A percentile compares a stretch with the other conserved stretches of the same genome.
Conservation (phyloP, 202 grass and related monocot species). For the Bolboschoenoplectus hybrid region DNA sequence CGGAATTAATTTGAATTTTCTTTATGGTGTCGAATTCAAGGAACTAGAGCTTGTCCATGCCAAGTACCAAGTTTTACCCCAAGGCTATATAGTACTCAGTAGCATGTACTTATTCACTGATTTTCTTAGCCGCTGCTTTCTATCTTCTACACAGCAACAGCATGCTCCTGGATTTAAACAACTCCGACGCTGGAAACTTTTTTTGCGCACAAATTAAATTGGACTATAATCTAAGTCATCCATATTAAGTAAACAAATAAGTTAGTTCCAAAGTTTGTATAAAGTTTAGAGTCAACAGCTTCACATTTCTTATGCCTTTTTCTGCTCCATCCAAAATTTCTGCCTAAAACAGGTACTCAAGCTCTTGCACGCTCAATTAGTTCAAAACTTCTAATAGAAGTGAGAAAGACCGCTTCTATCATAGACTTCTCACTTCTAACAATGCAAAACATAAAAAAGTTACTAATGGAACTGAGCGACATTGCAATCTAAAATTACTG, state of each 20-base stretch:
- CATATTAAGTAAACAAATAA: neutral
- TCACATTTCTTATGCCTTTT: neutral
- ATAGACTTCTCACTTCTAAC: neutral
- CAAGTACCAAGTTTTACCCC: too few species aligned
- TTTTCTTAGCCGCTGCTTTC: too few species aligned
- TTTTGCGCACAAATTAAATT: too few species aligned
- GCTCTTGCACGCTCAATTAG: neutral
- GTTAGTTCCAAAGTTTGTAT: neutral
- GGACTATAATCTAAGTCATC: neutral
- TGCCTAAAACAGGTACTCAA: neutral
- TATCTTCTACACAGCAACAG: too few species aligned
- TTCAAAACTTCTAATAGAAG: neutral
- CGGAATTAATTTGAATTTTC: too few species aligned
- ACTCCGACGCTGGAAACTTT: too few species aligned
- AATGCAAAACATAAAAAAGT: neutral
- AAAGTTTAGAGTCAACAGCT: neutral
- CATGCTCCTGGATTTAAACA: too few species aligned
- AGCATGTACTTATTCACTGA: too few species aligned
- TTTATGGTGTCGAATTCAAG: too few species aligned
- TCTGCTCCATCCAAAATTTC: slow-evolving; percentile 18
- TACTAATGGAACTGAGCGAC: neutral
- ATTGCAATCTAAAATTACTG: neutral
- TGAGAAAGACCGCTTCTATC: neutral
- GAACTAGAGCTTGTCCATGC: too few species aligned
- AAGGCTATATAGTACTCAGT: too few species aligned